Evolutionary conservation across 2,329 filamentous ascomycete species (phyloP), one percentile per base, ranked within the genome.

Genomic region (Gyromitra esculenta): DNA sequence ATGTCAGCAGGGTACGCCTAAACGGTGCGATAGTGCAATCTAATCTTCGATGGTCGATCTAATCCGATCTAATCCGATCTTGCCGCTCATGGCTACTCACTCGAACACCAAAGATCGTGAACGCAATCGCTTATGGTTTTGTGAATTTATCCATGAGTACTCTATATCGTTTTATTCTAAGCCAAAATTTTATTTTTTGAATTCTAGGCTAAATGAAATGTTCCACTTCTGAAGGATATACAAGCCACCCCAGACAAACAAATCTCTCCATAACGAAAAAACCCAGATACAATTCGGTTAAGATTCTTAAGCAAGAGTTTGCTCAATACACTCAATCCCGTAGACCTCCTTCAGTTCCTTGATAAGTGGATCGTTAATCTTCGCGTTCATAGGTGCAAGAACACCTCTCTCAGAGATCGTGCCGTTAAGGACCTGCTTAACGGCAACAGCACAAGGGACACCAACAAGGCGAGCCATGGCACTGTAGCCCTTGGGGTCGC

Each of bases 381-480:
- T 89, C 76, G 87, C 86, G 81, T 85, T 90, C 88, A 95, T 92
- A 15, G 92, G 92, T 35, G 92, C 93, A 76, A 96, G 84, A 66
- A 96, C 86, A 83, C 91, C 91, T 85, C 89, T 91, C 83, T 92
- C 87, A 60, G 85, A 87, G 77, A 94, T 89, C 1, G 89, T 91
- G 18, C 92, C 91, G 83, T 93, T 87, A 50, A 95, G 87, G 31
- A 96, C 91, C 86, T 91, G 89, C 87, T 92, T 88, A 77, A 94
- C 91, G 57, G 93, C 93, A 73, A 92, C 89, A 78, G 86, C 90
- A 81, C 90, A 91, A 4, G 92, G 91, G 3, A 94, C 87, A 82
- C 92, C 92, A 71, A 96, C 93, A 56, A 93, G 84, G 84, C 90
- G 91, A 59, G 92, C 92, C 93, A 97, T 97, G 80, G 92, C 89